Percentiles rank a stretch among this genome's conserved stretches.
phyloP scores from a whole-genome alignment of 129 eudicot genomes.

The Tagetes erecta region DNA sequence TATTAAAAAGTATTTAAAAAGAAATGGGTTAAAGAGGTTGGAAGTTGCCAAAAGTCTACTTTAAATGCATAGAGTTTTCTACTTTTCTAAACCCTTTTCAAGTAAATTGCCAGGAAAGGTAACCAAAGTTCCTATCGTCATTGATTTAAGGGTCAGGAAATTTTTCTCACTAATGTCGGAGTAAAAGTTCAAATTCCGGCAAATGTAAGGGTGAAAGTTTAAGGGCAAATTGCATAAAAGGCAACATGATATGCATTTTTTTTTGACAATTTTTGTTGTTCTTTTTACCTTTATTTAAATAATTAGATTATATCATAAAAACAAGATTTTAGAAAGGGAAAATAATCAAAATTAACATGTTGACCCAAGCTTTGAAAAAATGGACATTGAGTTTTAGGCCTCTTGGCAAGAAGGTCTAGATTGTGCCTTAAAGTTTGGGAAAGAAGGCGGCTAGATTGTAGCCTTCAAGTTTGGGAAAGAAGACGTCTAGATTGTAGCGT shows the following conservation, averaged over 20 bases:
- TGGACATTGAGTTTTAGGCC: no score
- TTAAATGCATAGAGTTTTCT: neutral
- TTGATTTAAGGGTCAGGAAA: neutral
- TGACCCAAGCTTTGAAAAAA: no score
- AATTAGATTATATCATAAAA: neutral
- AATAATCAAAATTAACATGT: no score
- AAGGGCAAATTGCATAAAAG: neutral
- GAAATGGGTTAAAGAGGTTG: neutral
- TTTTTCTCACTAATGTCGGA: neutral
- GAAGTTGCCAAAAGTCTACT: neutral
- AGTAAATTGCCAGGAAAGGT: neutral
- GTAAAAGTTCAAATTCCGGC: neutral
- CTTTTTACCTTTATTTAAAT: neutral
- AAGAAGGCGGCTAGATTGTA: no score
- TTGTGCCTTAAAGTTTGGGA: no score
- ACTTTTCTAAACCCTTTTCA: neutral
- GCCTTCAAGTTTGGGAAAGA: no score
- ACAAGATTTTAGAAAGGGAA: neutral
- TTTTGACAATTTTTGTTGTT: neutral
- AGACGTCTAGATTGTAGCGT: no score
- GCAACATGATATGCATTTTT: neutral
- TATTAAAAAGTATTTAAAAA: neutral
- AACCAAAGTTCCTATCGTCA: neutral
- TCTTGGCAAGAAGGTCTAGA: no score
- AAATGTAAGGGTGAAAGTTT: neutral